These are phyloP conservation scores for Eucalyptus erythrocorys DNA, from an alignment of 345 rosid genomes.

Conservation along the genomic window DNA sequence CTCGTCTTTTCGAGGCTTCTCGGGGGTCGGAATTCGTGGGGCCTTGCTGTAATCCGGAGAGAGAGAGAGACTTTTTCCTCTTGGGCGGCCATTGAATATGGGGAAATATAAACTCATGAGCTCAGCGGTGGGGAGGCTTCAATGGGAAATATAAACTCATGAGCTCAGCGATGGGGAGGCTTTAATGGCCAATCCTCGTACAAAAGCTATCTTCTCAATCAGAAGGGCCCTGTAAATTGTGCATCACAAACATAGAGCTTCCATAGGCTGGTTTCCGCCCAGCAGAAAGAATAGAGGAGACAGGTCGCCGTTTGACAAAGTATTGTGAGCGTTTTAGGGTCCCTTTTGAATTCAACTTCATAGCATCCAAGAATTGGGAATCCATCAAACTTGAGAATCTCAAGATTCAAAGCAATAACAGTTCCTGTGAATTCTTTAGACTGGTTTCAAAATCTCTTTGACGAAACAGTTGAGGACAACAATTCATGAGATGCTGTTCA, in stretches of 20 bases:
- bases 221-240: conserved; percentile 13
- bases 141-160: too few relatives aligned
- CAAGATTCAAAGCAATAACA: not conserved
- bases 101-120: too few relatives aligned
- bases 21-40: not conserved
- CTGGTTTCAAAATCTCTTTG: conserved; percentile 8
- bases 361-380: conserved; percentile 25
- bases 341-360: conserved; percentile 12
- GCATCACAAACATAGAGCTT: conserved; percentile 18
- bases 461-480: conserved; percentile 6
- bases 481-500: conserved; percentile 10
- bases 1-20: not conserved
- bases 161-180: too few relatives aligned
- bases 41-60: too few relatives aligned
- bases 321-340: conserved; percentile 11
- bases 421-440: conserved; percentile 3
- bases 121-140: too few relatives aligned
- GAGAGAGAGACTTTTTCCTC: too few relatives aligned
- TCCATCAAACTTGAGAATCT: conserved; percentile 8
- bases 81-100: too few relatives aligned
- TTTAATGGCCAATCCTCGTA: conserved; percentile 16
- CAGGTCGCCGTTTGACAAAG: conserved; percentile 7
- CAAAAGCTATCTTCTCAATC: not conserved
- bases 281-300: conserved; percentile 9
- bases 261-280: conserved; percentile 20